Base-by-base conservation (phyloP, 2,329 filamentous ascomycete genomes). In the Sarocladium kiliense region DNA sequence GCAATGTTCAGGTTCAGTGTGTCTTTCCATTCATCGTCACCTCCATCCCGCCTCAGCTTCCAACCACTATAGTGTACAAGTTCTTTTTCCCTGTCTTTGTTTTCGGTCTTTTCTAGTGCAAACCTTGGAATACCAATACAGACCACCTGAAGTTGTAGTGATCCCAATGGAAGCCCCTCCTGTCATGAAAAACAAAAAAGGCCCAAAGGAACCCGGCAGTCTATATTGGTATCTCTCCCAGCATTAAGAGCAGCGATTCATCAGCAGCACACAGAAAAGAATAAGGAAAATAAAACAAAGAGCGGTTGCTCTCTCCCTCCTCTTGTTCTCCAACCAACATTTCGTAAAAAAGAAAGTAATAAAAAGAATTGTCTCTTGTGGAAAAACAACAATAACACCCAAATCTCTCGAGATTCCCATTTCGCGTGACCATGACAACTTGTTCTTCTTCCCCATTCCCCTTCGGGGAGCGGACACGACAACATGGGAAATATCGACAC, bases 181-280 rank as follows among this genome's bases (percentile, higher is more conserved):
- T 47, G 44, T 47, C n/a, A 36, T 34, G 18, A 12, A 51, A 23
- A 51, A 32, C 44, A 49, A 27, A 51, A 32, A 32, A 36, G 30
- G 30, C 4, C 30, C 47, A 18, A 32, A 36, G 11, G 47, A 51
- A 23, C 47, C 47, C 18, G 47, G 27, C 26, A 51, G 47, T 51
- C 47, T 51, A 51, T 51, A 51, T 51, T 51, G 47, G 47, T 51
- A 51, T 51, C 47, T 51, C 47, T 36, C 30, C 47, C 47, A 51
- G 30, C 47, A 51, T 51, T 51, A 51, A 51, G 47, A 36, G 30
- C 18, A 18, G 25, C 44, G 3, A 3, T 47, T 47, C 47, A 36
- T 32, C 47, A 51, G 47, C 30, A 51, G 47, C 30, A 51, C 26
- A 19, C 47, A 32, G 27, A 23, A 11, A 34, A 51, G n/a, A n/a